Conservation (phyloP, 345 rosid species). For the Psidium guajava region DNA sequence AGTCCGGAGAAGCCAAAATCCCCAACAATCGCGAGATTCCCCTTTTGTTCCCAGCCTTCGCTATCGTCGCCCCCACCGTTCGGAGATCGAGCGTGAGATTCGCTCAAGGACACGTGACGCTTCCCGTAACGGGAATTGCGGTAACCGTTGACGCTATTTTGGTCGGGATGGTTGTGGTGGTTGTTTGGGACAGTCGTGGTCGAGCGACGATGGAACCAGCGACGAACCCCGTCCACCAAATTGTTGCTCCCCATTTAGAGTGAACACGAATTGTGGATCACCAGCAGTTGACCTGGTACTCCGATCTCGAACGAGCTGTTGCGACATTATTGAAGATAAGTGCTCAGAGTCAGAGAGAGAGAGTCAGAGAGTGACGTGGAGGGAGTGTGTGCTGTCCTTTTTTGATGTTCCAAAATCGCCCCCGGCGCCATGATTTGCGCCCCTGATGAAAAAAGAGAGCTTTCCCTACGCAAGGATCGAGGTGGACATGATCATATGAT, state of each 20-base stretch:
- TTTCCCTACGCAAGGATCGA: not conserved
- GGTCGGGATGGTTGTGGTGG: not conserved
- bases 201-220: constrained; percentile 9
- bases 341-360: not conserved
- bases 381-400: not conserved
- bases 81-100: not conserved
- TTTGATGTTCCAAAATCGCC: not conserved
- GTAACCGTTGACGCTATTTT: not conserved
- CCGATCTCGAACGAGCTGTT: not conserved
- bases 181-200: not conserved
- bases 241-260: not conserved
- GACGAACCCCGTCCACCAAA: constrained; percentile 5
- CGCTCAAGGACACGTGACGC: not conserved
- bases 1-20: not conserved
- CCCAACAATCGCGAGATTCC: not conserved
- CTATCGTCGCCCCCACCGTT: not conserved
- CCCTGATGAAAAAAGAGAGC: not conserved
- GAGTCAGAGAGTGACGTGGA: not conserved
- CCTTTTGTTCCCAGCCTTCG: not conserved
- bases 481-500: not conserved
- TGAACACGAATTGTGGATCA: not conserved
- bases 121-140: not conserved
- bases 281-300: not conserved
- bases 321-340: not conserved
- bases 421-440: not conserved